Evolutionary conservation across 2,329 filamentous ascomycete genomes (phyloP), one percentile per base, ranked within the genome.

Genomic region (Colletotrichum simmondsii): DNA sequence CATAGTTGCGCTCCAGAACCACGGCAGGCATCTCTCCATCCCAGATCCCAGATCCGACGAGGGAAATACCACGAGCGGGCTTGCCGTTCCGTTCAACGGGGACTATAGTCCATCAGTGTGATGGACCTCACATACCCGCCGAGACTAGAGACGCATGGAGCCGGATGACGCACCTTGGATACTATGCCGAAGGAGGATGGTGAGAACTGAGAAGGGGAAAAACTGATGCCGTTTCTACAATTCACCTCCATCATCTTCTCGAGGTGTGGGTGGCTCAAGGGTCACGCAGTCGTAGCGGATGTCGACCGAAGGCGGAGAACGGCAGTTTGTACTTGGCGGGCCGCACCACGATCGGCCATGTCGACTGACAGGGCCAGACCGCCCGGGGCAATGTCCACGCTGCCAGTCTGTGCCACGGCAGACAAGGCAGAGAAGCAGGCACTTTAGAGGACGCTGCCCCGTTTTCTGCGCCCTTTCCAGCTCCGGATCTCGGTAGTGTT

Each of bases 121-220:
- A 75, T 73, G 61, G 65, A 59, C 67, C 72, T 75, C 74, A 74
- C 74, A 75, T 75, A 75, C 72, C 74, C 74, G 74, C 74, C 72
- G 74, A 68, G 37, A 42, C 74, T 75, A 75, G 59, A 69, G 56
- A 60, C 65, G 74, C 74, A 75, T 69, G 65, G 58, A 68, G 61
- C 72, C 74, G 74, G 56, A 74, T 73, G 68, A 72, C 68, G 68
- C 62, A 67, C 68, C 63, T 73, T 49, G 24, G 42, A 58, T 53
- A 26, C 71, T 68, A 67, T 71, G 19, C 58, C 61, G 26, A 64
- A 70, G 61, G 19, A 42, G 71, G 46, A 60, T 24, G 63, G 52
- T 42, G 56, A 35, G 24, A 57, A 49, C 30, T 42, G 56, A 35
- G 24, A 57, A 49, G 22, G 37, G 37, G 6, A 6, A 14, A 54